Evolutionary conservation across 495 filamentous ascomycete species (phyloP).

Genomic region (Chaetomium tenue): DNA sequence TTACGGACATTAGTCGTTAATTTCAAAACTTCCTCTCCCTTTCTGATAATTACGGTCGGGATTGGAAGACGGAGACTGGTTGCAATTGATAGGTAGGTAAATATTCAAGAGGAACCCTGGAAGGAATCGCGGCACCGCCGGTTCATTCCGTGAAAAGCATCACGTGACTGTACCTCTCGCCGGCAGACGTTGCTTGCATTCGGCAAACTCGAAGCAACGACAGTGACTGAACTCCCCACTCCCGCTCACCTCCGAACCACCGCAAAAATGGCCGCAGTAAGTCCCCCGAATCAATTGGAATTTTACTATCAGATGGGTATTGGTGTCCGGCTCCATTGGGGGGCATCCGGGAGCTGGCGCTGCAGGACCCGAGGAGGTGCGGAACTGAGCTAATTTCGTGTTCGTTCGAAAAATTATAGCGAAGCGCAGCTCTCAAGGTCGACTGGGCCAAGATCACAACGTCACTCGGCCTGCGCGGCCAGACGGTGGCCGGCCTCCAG

Average conservation of each 20-base stretch:
- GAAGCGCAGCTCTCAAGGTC: slow-evolving; percentile 97
- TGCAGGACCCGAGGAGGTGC: slow-evolving; percentile 1
- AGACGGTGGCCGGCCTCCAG: slow-evolving; percentile 83
- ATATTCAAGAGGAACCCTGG: neutral
- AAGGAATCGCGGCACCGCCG: slow-evolving; percentile 11
- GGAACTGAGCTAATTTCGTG: slow-evolving; percentile 52
- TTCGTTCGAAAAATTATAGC: slow-evolving; percentile 53
- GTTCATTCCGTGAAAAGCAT: slow-evolving; percentile 22
- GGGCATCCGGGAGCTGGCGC: neutral
- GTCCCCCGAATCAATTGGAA: slow-evolving; percentile 46
- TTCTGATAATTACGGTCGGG: too few relatives aligned
- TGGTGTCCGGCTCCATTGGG: neutral
- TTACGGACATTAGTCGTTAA: neutral
- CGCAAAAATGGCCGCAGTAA: slow-evolving; percentile 87
- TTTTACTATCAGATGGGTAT: neutral
- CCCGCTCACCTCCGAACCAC: slow-evolving; percentile 46
- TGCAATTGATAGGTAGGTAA: too few relatives aligned
- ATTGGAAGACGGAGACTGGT: too few relatives aligned
- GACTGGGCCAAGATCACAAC: slow-evolving; percentile 92
- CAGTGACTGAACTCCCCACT: slow-evolving; percentile 50
- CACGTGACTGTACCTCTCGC: slow-evolving; percentile 34
- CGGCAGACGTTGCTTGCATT: slow-evolving; percentile 32
- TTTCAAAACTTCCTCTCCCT: too few relatives aligned
- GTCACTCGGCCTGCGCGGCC: slow-evolving; percentile 92
- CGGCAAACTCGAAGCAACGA: slow-evolving; percentile 32